Evolutionary conservation across 2,329 filamentous ascomycete species (phyloP).

Genomic region (Aspergillus proliferans): DNA sequence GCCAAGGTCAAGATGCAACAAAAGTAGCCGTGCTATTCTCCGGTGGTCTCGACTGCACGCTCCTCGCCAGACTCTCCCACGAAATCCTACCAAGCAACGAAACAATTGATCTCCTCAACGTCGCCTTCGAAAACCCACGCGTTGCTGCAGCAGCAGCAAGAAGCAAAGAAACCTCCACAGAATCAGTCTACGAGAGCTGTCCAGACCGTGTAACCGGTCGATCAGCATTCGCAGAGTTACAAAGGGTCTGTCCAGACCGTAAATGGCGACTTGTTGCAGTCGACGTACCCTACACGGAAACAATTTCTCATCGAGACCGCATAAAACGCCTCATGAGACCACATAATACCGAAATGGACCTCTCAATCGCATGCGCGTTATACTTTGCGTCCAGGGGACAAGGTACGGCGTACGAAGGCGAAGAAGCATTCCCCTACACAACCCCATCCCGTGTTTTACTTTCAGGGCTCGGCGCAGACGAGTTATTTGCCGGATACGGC

Average conservation of each 20-base stretch:
- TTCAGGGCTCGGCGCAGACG: constrained; percentile 90
- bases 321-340: constrained; percentile 78
- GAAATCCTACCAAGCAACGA: constrained; percentile 65
- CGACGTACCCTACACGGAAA: constrained; percentile 75
- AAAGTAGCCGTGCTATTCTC: constrained; percentile 80
- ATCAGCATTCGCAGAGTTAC: constrained; percentile 70
- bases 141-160: constrained; percentile 52
- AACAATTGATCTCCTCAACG: constrained; percentile 81
- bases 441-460: constrained; percentile 76
- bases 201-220: constrained; percentile 86
- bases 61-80: constrained; percentile 74
- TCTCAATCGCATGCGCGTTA: constrained; percentile 88
- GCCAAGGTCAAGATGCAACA: constrained; percentile 17
- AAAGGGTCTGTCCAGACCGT: constrained; percentile 60
- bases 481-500: constrained; percentile 89
- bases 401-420: constrained; percentile 40
- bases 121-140: constrained; percentile 91
- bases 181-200: constrained; percentile 66
- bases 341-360: constrained; percentile 97
- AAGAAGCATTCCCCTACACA: constrained; percentile 43
- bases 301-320: constrained; percentile 58
- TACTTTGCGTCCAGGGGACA: constrained; percentile 84
- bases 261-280: constrained; percentile 75
- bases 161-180: constrained; percentile 20
- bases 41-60: constrained; percentile 85